Percentiles rank a stretch among this genome's conserved stretches.
Conservation (phyloP, 192 early-diverging fungal genomes). For the Radiomyces spectabilis region DNA sequence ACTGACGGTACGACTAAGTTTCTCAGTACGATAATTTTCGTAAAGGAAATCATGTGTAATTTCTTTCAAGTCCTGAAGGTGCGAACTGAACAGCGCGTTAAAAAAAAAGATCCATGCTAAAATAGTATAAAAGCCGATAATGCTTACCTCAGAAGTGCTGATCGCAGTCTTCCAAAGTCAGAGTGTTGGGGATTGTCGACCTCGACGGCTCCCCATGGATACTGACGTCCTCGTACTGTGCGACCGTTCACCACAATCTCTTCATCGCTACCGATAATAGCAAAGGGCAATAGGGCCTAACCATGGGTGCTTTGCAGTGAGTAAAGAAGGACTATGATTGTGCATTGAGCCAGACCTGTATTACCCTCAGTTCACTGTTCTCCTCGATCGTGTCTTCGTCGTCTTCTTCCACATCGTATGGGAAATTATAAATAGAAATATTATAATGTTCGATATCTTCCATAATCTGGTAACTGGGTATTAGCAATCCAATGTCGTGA, state of each 20-base stretch:
- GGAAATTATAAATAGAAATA: conserved; percentile 98
- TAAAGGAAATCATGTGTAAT: conserved; percentile 95
- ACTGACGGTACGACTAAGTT: conserved; percentile 56
- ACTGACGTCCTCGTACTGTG: conserved; percentile 83
- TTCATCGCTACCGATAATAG: conserved; percentile 92
- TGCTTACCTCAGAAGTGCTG: conserved; percentile 73
- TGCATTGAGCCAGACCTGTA: neutral
- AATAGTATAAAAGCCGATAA: too few species aligned
- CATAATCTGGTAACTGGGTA: conserved; percentile 81
- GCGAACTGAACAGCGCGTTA: conserved; percentile 62
- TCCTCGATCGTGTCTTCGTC: conserved; percentile 99
- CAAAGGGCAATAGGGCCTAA: conserved; percentile 80
- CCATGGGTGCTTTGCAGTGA: too few species aligned
- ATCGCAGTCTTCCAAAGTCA: conserved; percentile 92
- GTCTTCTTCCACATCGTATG: conserved; percentile 88
- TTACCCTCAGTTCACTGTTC: conserved; percentile 83
- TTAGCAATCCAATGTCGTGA: too few species aligned
- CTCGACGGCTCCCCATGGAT: conserved; percentile 96
- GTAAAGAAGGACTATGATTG: neutral
- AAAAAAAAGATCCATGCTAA: neutral
- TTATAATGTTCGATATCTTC: conserved; percentile 92
- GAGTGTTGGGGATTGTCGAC: conserved; percentile 97
- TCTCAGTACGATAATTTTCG: conserved; percentile 90
- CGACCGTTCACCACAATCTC: conserved; percentile 79
- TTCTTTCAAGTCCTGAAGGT: conserved; percentile 96